phyloP scores from a whole-genome alignment of 345 rosid species.

The Hibiscus mutabilis region DNA sequence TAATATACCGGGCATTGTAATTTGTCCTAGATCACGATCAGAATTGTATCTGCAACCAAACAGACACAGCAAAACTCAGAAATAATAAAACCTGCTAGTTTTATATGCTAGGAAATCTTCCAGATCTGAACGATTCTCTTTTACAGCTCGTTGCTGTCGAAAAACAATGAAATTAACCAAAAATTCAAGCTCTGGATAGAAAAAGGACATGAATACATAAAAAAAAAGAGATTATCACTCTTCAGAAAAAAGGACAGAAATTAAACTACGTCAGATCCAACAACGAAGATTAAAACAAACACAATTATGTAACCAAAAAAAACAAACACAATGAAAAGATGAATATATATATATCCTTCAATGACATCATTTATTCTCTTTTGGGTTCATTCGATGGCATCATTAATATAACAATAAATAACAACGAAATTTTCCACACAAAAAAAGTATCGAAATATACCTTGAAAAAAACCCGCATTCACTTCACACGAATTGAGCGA shows the following conservation, averaged over 20 bases:
- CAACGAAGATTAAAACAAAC: not conserved
- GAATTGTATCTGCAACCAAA: conserved; percentile 8
- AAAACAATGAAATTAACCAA: conserved; percentile 10
- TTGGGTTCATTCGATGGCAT: not conserved
- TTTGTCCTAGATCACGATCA: not conserved
- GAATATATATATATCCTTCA: not conserved
- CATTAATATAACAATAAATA: not conserved
- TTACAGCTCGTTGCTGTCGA: not conserved
- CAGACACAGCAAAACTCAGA: conserved; percentile 14
- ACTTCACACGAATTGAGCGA: conserved; percentile 7
- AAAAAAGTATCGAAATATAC: conserved; percentile 6
- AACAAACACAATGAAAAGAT: too few relatives aligned
- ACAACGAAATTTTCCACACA: not conserved
- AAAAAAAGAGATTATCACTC: not conserved
- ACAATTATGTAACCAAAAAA: too few relatives aligned
- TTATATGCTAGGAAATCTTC: conserved; percentile 4
- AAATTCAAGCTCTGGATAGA: not conserved
- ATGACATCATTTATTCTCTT: too few relatives aligned
- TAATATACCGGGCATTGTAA: conserved; percentile 47
- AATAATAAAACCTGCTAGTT: not conserved
- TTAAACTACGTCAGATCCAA: conserved; percentile 15
- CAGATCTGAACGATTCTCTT: conserved; percentile 17
- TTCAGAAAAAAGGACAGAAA: conserved; percentile 6
- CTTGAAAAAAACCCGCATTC: conserved; percentile 16
- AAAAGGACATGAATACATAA: conserved; percentile 9